Conservation (phyloP, 106 monocot genomes). For the Cymbidium sinense region DNA sequence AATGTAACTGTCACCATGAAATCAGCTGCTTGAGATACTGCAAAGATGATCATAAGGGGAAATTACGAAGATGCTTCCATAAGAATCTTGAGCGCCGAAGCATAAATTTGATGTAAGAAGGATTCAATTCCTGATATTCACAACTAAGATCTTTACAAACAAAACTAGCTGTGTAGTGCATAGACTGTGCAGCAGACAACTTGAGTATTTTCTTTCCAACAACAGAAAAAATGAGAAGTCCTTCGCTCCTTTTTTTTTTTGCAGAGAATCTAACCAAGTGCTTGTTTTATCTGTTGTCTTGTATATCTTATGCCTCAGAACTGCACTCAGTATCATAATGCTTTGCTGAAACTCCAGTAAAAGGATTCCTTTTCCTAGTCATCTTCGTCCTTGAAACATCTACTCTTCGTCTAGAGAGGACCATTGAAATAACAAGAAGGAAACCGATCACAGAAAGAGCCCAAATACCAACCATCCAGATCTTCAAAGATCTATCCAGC, state of each 20-base stretch:
- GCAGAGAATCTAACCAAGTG: not conserved
- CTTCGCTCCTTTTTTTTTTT: not conserved
- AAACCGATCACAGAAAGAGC: constrained; percentile 64
- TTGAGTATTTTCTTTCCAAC: not conserved
- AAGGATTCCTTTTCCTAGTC: constrained; percentile 34
- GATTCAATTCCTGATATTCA: not conserved
- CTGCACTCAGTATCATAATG: constrained; percentile 14
- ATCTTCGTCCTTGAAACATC: constrained; percentile 29
- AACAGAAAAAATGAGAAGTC: not conserved
- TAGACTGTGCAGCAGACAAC: not conserved
- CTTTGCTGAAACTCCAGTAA: constrained; percentile 11
- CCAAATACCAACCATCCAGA: constrained; percentile 76
- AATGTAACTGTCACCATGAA: no score
- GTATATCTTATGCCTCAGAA: constrained; percentile 14
- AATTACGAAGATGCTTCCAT: no score
- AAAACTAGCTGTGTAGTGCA: no score
- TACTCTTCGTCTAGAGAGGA: constrained; percentile 33
- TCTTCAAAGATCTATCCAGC: constrained; percentile 20
- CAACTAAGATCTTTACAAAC: not conserved
- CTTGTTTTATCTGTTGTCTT: not conserved
- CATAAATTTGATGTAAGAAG: no score
- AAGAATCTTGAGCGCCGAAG: not conserved
- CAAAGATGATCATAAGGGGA: no score
- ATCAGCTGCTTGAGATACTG: no score
- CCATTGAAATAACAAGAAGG: constrained; percentile 51